Evolutionary conservation across 192 early-diverging fungal species (phyloP).

Genomic region (Dimargaris verticillata): DNA sequence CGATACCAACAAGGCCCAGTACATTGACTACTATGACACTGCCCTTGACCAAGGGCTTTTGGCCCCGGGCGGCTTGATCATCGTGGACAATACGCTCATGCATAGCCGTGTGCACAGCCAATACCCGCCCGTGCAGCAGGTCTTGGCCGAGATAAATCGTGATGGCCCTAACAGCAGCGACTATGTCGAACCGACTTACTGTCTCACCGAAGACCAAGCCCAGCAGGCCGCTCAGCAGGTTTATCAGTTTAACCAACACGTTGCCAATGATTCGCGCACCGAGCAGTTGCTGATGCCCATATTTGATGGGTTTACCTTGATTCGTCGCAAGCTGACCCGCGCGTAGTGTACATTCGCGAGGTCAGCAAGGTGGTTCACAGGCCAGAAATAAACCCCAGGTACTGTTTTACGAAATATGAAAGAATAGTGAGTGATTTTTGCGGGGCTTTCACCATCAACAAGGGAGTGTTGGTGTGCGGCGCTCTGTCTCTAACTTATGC

Average conservation of each 20-base stretch:
- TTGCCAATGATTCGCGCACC: slow-evolving; percentile 35
- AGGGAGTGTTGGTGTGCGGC: no score
- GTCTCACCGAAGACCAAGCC: not conserved
- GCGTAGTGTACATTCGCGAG: no score
- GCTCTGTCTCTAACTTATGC: no score
- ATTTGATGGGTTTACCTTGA: slow-evolving; percentile 42
- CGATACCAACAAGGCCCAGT: slow-evolving; percentile 55
- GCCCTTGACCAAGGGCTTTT: slow-evolving; percentile 40
- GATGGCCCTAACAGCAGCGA: not conserved
- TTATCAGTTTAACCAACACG: slow-evolving; percentile 44
- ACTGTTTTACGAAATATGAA: no score
- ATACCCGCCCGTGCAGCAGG: not conserved
- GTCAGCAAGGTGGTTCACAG: no score
- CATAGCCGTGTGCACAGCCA: slow-evolving; percentile 11
- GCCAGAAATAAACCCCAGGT: no score
- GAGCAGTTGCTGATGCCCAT: slow-evolving; percentile 40
- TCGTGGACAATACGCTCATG: slow-evolving; percentile 38
- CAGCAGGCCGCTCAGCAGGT: slow-evolving; percentile 12
- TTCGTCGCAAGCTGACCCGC: slow-evolving; percentile 4
- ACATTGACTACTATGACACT: slow-evolving; percentile 43
- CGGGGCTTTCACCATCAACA: no score
- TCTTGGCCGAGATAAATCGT: slow-evolving; percentile 4
- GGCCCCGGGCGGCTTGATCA: slow-evolving; percentile 34
- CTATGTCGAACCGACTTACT: no score
- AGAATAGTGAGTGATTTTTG: no score